Conservation (phyloP, 2,329 filamentous ascomycete species). For the Alternaria metachromatica region DNA sequence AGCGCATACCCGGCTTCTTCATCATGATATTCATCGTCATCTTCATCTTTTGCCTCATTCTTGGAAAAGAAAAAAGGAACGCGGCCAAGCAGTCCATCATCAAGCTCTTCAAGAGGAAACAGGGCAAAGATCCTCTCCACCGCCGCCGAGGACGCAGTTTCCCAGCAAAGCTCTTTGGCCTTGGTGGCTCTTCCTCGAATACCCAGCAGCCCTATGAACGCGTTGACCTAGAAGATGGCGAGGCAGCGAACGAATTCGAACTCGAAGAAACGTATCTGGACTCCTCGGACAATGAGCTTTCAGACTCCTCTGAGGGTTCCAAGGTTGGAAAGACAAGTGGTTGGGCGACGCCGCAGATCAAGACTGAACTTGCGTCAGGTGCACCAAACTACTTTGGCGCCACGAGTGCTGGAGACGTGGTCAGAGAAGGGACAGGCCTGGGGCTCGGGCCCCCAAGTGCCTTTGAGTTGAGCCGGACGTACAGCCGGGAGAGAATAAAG, state of each 20-base stretch:
- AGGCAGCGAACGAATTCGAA: conserved; percentile 74
- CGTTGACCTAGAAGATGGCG: conserved; percentile 74
- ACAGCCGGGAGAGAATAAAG: conserved; percentile 81
- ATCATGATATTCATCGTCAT: conserved; percentile 78
- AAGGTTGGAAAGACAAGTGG: conserved; percentile 68
- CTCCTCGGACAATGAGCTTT: conserved; percentile 66
- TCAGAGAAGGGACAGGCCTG: conserved; percentile 39
- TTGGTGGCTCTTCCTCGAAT: conserved; percentile 41
- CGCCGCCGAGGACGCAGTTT: conserved; percentile 51
- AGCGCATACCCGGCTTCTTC: conserved; percentile 75
- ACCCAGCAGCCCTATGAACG: conserved; percentile 72
- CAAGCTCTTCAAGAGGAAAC: conserved; percentile 54
- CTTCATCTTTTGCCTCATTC: conserved; percentile 73
- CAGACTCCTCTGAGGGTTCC: conserved; percentile 66
- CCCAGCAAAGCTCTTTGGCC: conserved; percentile 67
- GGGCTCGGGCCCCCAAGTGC: conserved; percentile 38
- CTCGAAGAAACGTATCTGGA: conserved; percentile 57
- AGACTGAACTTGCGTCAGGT: conserved; percentile 30
- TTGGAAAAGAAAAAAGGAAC: conserved; percentile 77
- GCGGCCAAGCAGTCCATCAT: conserved; percentile 62
- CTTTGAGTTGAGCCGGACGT: conserved; percentile 73
- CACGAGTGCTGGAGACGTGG: conserved; percentile 22
- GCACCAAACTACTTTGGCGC: conserved; percentile 30
- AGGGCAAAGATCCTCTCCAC: conserved; percentile 42
- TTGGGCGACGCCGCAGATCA: conserved; percentile 70